Evolutionary conservation across 345 rosid species (phyloP), one percentile per base, ranked within the genome.

Genomic region (Gossypium herbaceum): DNA sequence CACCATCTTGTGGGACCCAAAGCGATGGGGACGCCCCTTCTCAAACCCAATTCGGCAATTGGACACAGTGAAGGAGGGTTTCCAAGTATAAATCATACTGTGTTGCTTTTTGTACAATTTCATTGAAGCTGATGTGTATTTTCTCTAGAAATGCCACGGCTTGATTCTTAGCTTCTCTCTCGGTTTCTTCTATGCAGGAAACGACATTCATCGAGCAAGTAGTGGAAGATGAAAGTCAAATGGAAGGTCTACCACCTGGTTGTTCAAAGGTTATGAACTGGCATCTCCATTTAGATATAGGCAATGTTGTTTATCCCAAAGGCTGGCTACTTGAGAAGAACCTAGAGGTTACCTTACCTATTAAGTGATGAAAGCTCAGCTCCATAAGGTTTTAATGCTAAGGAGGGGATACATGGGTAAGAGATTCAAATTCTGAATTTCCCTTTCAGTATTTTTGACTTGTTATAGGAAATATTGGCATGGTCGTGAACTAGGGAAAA

Each of bases 151-250:
- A 43, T 63, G 71, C 15, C 65, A 58, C 17, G 3, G 9, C 9
- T 1, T 51, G 17, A 29, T 41, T 56, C 39, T 57, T 72, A 44
- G 9, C 13, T 74, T 59, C 27, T 17, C 54, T 66, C 12, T 2
- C 68, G 67, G 15, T 59, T 5, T 67, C 75, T 56, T 67, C 50
- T 65, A 43, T 68, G 76, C 81, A 94, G 97, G 98, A 94, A 82
- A 94, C 97, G 9, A 85, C 97, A 58, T 94, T 94, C 84, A 90
- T 94, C 77, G 90, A 87, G 72, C 98, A 92, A 81, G 82, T 92
- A 74, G 91, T 94, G 64, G 95, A 87, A 81, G 97, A 94, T 85
- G 98, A 94, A 83, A 86, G 90, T 72, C 91, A 92, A 76, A 94
- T 94, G 97, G 95, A 94, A 88, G 94, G 90, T 55, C 78, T 76